Base-by-base conservation (phyloP, 768 basidiomycete genomes). In the Suillus discolor region DNA sequence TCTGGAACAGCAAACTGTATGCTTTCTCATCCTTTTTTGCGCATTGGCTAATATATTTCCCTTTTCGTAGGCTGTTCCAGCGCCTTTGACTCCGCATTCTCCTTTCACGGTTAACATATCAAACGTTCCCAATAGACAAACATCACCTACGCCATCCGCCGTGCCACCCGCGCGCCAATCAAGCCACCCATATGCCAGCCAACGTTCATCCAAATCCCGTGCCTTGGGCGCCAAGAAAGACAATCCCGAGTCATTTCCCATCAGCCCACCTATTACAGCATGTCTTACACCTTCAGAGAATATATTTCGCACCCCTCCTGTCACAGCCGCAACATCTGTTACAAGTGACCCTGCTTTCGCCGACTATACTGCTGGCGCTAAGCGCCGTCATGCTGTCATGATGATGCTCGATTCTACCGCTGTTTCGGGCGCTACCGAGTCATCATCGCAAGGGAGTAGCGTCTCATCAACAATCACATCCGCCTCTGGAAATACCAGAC, bases 301-400 rank as follows among this genome's bases (percentile, higher is more conserved):
- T 53, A 39, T 68, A 54, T 70, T 74, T 42, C 78, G 76, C 47
- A 66, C 66, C 13, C 70, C 77, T 7, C 53, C 72, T 7, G 42
- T 75, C 47, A 68, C 69, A 6, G 65, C 70, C 9, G 64, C 70
- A 57, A 25, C 66, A 15, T 57, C 63, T 81, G 36, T 74, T 83
- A 36, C 74, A 82, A 15, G 59, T 31, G 77, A 39, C 3, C 55
- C 69, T 34, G 67, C 76, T 15, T 72, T 74, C 34, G 6, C 67
- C 5, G 76, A 77, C 38, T 73, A 87, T 45, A 76, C 84, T 5
- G 81, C 85, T 0, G 90, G 89, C 39, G 81, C 85, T 1, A 93
- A 93, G 76, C 87, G 92, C 9, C 84, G 92, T 41, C 90, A 93
- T 69, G 89, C 90, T 0, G 83, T 90, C 71, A 91, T 92, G 88